Evolutionary conservation across 129 eudicot genomes (phyloP).

Genomic region (Helianthus tuberosus): DNA sequence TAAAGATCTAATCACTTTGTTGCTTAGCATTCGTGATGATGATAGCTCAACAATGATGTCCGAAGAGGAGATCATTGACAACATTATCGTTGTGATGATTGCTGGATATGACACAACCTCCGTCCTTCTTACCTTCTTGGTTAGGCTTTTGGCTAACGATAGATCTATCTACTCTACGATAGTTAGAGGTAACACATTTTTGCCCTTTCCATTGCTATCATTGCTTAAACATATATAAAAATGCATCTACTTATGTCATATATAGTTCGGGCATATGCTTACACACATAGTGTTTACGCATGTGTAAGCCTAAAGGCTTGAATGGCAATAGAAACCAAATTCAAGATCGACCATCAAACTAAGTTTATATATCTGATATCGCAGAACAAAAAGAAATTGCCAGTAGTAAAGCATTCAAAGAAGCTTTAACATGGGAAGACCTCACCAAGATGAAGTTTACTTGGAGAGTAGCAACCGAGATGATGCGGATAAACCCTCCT

Average conservation of each 20-base stretch:
- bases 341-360: not conserved
- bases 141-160: conserved; percentile 28
- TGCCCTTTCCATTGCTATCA: not conserved
- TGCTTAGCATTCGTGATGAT: conserved; percentile 48
- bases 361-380: not conserved
- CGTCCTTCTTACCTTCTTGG: conserved; percentile 46
- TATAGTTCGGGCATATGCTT: not conserved
- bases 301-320: not conserved
- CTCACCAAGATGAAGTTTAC: conserved; percentile 47
- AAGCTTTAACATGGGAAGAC: conserved; percentile 46
- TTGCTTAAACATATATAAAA: not conserved
- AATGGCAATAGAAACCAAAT: not conserved
- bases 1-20: conserved; percentile 57
- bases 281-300: not conserved
- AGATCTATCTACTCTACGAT: conserved; percentile 36
- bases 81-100: conserved; percentile 42
- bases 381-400: conserved; percentile 42
- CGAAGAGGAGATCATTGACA: conserved; percentile 39
- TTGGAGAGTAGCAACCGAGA: conserved; percentile 49
- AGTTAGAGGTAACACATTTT: not conserved
- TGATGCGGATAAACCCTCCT: conserved; percentile 38
- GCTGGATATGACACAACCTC: conserved; percentile 68
- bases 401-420: conserved; percentile 17
- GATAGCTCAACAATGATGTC: conserved; percentile 36
- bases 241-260: not conserved